Evolutionary conservation across 2,329 filamentous ascomycete species (phyloP).

Genomic region (Coleophoma crateriformis): DNA sequence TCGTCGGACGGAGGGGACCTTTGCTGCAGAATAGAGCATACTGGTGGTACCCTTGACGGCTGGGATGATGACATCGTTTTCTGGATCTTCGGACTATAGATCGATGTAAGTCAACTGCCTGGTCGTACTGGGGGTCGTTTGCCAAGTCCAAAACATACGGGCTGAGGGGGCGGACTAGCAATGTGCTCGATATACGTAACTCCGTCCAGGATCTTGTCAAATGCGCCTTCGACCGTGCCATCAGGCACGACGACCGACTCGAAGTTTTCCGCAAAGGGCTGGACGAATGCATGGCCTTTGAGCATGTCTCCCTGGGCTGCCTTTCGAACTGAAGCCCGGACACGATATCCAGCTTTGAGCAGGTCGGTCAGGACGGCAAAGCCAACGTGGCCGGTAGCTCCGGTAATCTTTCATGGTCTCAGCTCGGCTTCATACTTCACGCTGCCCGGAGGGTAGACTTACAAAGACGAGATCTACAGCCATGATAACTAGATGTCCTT

Average conservation of each 20-base stretch:
- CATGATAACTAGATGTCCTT: no score
- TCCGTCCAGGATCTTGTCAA: slow-evolving; percentile 4
- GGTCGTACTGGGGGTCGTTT: background rate
- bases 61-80: slow-evolving; percentile 1
- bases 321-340: slow-evolving; percentile 7
- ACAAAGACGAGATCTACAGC: no score
- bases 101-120: background rate
- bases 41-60: background rate
- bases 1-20: background rate
- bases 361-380: slow-evolving; percentile 9
- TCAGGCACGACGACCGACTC: slow-evolving; percentile 8
- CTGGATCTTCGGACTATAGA: background rate
- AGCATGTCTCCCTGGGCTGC: slow-evolving; percentile 2
- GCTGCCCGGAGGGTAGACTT: no score
- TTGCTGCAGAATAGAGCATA: background rate
- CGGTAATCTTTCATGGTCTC: slow-evolving; percentile 9
- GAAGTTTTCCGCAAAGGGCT: background rate
- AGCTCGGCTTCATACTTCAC: no score
- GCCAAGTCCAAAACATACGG: background rate
- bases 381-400: slow-evolving; percentile 15
- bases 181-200: slow-evolving; percentile 8
- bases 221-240: slow-evolving; percentile 7
- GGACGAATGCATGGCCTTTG: slow-evolving; percentile 1
- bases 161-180: slow-evolving; percentile 6
- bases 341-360: slow-evolving; percentile 7